Evolutionary conservation across 2,329 filamentous ascomycete genomes (phyloP).

Genomic region (Hypocreales sp.): DNA sequence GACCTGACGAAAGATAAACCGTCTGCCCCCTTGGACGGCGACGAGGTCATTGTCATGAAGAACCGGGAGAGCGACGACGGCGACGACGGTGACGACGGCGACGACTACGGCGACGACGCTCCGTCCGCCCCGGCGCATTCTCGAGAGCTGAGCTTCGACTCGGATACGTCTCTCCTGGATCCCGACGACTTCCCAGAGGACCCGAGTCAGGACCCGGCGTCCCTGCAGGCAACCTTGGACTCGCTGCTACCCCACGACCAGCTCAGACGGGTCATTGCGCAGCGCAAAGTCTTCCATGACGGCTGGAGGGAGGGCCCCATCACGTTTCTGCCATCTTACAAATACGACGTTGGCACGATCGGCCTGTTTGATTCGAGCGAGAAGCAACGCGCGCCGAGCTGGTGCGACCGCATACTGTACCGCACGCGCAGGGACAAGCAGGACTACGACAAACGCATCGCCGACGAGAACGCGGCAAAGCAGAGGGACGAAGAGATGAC

Average conservation of each 20-base stretch:
- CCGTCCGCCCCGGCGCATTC: conserved; percentile 14
- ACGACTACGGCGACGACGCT: conserved; percentile 33
- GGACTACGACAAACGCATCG: conserved; percentile 44
- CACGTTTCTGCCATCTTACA: conserved; percentile 85
- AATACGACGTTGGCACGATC: conserved; percentile 91
- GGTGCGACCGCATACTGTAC: conserved; percentile 91
- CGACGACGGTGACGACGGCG: conserved; percentile 27
- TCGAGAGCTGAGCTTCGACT: conserved; percentile 22
- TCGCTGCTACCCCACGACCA: conserved; percentile 87
- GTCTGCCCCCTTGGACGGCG: conserved; percentile 23
- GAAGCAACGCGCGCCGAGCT: conserved; percentile 82
- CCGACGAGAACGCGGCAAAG: conserved; percentile 50
- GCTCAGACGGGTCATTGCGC: conserved; percentile 55
- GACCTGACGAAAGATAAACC: conserved; percentile 31
- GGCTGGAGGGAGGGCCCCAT: conserved; percentile 87
- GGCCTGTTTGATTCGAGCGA: conserved; percentile 90
- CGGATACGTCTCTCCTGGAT: conserved; percentile 33
- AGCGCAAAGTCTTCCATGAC: conserved; percentile 71
- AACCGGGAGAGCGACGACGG: conserved; percentile 31
- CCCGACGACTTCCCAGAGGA: conserved; percentile 53
- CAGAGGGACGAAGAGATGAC: conserved; percentile 77
- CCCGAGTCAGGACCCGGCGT: conserved; percentile 63
- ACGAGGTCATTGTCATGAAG: conserved; percentile 33
- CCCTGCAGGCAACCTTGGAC: conserved; percentile 73
- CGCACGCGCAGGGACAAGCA: conserved; percentile 58